Base-by-base conservation (phyloP, 495 filamentous ascomycete species). In the Aspergillus haitiensis region DNA sequence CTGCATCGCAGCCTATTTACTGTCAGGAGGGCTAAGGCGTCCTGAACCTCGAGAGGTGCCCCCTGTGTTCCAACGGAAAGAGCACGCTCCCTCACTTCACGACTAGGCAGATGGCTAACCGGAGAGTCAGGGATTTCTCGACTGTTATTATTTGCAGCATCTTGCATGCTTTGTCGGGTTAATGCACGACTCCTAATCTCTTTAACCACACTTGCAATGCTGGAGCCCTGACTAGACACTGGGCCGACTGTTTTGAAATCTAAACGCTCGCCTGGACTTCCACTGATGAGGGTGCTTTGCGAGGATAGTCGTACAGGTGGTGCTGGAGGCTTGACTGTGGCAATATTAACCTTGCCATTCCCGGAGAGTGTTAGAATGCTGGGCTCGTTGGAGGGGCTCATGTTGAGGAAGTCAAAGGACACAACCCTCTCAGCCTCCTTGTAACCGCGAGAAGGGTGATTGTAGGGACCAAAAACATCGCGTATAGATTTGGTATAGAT, bases 371-470 rank as follows among this genome's bases (percentile, higher is more conserved):
- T 85, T 60, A 96, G 75, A 36, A 85, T 80, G 49, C 84, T 83
- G 18, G 88, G 84, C 50, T 86, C 86, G 44, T 86, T 73, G 8
- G 82, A 74, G 2, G 80, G 47, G 74, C 82, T 86, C 73, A 78
- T 82, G 67, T 66, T 89, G 55, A 95, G 78, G 78, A 91, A 96
- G 66, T 97, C 93, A 70, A 96, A 97, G 2, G 88, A 89, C 0
- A 94, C 88, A 34, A 97, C 84, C 13, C 87, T 82, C 44, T 88
- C 81, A 9, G 82, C 76, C 72, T 86, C 75, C 66, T 80, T 56
- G 70, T 72, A 75, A 0, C 80, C 64, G 35, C 79, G 70, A 34
- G 62, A 68, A 34, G 72, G 67, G 56, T 78, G 74, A 52, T 81
- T 69, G 58, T 72, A 82, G 0, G 80, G 74, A 37, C 66, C 67